These are phyloP conservation scores for Dendrothele bispora DNA, from an alignment of 768 basidiomycete genomes.

Conservation along the genomic window DNA sequence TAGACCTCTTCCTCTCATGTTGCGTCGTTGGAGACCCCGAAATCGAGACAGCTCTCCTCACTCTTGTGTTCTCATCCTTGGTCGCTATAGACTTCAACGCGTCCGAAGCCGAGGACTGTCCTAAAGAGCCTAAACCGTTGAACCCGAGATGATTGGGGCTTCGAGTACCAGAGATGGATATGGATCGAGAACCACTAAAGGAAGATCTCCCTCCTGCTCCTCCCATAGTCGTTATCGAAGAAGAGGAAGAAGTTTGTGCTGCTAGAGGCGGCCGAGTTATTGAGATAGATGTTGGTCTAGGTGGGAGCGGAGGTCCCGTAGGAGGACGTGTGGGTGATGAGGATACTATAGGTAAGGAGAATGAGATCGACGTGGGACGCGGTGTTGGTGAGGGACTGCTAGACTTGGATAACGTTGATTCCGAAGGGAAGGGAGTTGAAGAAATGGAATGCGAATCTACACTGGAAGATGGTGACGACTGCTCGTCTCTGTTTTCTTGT, in stretches of 20 bases:
- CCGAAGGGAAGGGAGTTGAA: neutral
- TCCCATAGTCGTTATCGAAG: neutral
- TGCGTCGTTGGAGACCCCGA: no score
- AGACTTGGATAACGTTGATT: neutral
- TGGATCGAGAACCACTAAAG: neutral
- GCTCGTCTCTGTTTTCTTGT: neutral
- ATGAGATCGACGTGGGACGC: conserved; percentile 16
- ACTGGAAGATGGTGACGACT: neutral
- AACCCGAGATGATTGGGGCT: conserved; percentile 22
- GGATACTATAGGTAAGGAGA: conserved; percentile 11
- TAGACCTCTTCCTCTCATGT: no score
- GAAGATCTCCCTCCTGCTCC: conserved; percentile 9
- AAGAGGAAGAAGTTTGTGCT: conserved; percentile 11
- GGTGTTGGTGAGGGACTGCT: conserved; percentile 3
- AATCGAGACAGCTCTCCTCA: no score
- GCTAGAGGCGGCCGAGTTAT: conserved; percentile 6
- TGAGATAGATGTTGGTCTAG: conserved; percentile 35
- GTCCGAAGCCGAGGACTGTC: conserved; percentile 45
- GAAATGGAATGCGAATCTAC: neutral
- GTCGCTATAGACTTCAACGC: conserved; percentile 57
- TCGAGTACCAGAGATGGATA: neutral
- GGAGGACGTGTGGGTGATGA: conserved; percentile 29
- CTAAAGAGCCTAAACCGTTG: conserved; percentile 19
- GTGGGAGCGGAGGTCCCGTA: conserved; percentile 40
- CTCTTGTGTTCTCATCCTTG: conserved; percentile 38